Base-by-base conservation (phyloP, 2,329 filamentous ascomycete species). In the Ascochyta pisi region DNA sequence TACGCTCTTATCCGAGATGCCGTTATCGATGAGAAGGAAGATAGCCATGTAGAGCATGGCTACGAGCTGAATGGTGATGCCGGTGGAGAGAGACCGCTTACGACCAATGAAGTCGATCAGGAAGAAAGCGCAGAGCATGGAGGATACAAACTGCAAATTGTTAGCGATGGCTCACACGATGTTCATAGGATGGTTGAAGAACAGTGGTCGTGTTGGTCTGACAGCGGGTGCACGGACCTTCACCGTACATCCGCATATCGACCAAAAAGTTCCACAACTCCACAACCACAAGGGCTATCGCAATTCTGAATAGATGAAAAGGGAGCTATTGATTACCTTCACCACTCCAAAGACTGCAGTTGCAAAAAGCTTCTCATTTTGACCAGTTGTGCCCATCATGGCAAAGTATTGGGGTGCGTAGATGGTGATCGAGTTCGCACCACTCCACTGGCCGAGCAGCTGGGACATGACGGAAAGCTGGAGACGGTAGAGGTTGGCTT, bases 81-180 rank as follows among this genome's bases (percentile, higher is more conserved):
- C 82, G n/a, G 76, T 74, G 38, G 76, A 73, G 6, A 84, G 74
- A 0, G 81, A 75, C 13, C 81, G 74, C 75, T 92, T 92, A 55
- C 90, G 87, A 4, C 90, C 90, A 61, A 93, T 87, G 50, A 89
- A 86, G 64, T 93, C 90, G 61, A 93, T 89, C 8, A 93, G 82
- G 82, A 93, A 91, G 48, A 92, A 81, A 0, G 90, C 89, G 71
- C 89, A 93, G 35, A 85, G 62, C 29, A 92, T 70, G 13, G 88
- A 85, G 0, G 87, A 83, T 6, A 84, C 71, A 50, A 93, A 84
- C 69, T 19, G 19, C 19, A 19, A 19, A 19, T 19, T 19, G 19
- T 19, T 19, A 19, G 19, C 19, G 19, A 19, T 19, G 2, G 19
- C 19, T 19, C 19, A 19, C 19, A 19, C 19, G 19, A 19, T 19